A percentile compares a stretch with the other conserved stretches of the same genome.
Evolutionary conservation across 495 filamentous ascomycete genomes (phyloP).

Genomic region (Aspergillus ellipticus): DNA sequence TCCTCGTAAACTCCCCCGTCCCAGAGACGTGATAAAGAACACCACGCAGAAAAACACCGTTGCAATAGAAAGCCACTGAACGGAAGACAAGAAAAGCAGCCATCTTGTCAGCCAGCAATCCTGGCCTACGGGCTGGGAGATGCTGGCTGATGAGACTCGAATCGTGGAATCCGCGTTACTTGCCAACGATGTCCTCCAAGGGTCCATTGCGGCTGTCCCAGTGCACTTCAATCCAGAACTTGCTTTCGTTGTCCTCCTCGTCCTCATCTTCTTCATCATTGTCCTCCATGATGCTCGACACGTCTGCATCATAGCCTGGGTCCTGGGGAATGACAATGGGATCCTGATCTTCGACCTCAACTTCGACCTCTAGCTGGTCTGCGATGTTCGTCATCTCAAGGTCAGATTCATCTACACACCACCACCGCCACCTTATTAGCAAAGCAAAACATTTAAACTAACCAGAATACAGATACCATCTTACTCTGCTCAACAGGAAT

Average conservation of each 20-base stretch:
- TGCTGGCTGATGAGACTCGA: not conserved
- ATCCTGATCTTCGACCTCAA: not conserved
- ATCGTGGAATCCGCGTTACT: too few species aligned
- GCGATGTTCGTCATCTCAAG: too few species aligned
- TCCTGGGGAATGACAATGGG: not conserved
- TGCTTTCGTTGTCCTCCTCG: not conserved
- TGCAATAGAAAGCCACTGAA: not conserved
- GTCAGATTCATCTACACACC: too few species aligned
- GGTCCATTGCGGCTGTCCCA: not conserved
- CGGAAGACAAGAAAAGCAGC: not conserved
- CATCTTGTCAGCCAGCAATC: not conserved
- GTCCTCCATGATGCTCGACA: not conserved
- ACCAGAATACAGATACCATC: too few species aligned
- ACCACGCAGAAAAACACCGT: too few species aligned
- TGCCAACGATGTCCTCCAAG: not conserved
- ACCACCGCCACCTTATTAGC: too few species aligned
- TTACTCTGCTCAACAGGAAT: too few species aligned
- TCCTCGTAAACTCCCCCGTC: not conserved
- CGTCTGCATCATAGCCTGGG: not conserved
- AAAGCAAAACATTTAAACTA: too few species aligned
- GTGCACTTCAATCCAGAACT: not conserved
- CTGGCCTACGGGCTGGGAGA: not conserved
- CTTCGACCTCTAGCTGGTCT: not conserved
- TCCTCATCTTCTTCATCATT: not conserved
- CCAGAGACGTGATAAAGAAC: not conserved